phyloP scores from a whole-genome alignment of 2,329 filamentous ascomycete genomes.

The Nothopassalora personata region DNA sequence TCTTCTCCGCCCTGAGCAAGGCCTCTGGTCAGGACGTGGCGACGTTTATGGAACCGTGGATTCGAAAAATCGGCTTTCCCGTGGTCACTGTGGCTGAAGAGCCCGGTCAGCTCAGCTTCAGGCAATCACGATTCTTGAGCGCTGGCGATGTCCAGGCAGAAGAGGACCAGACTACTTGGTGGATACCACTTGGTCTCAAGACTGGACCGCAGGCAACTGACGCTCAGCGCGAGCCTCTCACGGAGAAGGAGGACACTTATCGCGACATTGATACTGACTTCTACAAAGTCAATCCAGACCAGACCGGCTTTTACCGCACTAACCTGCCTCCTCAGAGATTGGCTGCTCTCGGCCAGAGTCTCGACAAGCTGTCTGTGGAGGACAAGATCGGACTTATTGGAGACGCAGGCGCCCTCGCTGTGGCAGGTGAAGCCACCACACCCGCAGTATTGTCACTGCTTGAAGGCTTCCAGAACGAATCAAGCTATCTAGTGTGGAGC shows the following conservation, averaged over 20 bases:
- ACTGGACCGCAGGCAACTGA: constrained; percentile 63
- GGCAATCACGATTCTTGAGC: constrained; percentile 84
- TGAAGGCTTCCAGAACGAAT: constrained; percentile 75
- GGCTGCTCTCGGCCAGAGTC: constrained; percentile 70
- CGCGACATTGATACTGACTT: constrained; percentile 69
- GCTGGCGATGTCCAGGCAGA: constrained; percentile 86
- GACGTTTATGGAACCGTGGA: constrained; percentile 89
- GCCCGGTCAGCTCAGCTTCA: constrained; percentile 71
- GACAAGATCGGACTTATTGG: constrained; percentile 92
- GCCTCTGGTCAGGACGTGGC: constrained; percentile 84
- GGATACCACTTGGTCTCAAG: constrained; percentile 84
- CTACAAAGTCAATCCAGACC: constrained; percentile 89
- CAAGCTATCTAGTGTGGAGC: constrained; percentile 82
- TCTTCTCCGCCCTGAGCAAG: constrained; percentile 84
- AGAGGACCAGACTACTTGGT: constrained; percentile 91
- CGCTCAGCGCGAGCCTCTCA: constrained; percentile 62
- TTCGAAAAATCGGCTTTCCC: constrained; percentile 90
- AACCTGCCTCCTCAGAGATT: constrained; percentile 87
- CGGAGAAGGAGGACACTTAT: constrained; percentile 70
- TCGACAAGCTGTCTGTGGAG: constrained; percentile 69
- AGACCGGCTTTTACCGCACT: constrained; percentile 85
- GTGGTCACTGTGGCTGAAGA: constrained; percentile 82
- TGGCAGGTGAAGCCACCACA: constrained; percentile 79
- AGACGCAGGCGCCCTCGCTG: constrained; percentile 81
- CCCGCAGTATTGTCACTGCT: constrained; percentile 76